A percentile compares a stretch with the other conserved stretches of the same genome.
phyloP scores from a whole-genome alignment of 106 monocot species.

The Apostasia ramifera region DNA sequence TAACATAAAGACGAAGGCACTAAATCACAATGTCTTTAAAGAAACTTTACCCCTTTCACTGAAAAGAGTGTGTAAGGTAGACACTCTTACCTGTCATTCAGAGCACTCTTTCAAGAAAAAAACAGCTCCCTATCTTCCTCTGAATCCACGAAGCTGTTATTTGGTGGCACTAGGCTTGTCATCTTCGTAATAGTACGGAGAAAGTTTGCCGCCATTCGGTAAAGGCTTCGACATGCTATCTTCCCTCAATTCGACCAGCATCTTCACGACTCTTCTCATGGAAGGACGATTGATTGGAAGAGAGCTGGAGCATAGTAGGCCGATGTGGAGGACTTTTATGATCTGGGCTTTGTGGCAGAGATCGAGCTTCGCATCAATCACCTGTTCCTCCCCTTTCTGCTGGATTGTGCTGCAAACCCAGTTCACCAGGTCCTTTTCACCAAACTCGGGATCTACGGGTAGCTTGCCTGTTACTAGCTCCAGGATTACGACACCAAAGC shows the following conservation, averaged over 20 bases:
- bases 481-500: constrained; percentile 34
- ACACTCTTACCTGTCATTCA: too few species aligned
- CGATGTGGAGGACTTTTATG: constrained; percentile 48
- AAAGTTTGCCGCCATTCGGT: not conserved
- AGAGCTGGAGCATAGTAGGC: constrained; percentile 58
- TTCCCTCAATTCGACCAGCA: constrained; percentile 40
- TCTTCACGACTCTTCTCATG: constrained; percentile 75
- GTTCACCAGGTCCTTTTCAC: constrained; percentile 46
- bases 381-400: constrained; percentile 26
- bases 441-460: constrained; percentile 33
- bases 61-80: too few species aligned
- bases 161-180: not conserved
- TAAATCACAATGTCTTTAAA: too few species aligned
- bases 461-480: constrained; percentile 32
- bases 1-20: too few species aligned
- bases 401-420: constrained; percentile 41
- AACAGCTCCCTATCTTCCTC: too few species aligned
- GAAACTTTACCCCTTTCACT: too few species aligned
- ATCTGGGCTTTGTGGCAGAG: constrained; percentile 23
- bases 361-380: constrained; percentile 28
- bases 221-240: constrained; percentile 7
- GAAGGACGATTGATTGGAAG: constrained; percentile 80
- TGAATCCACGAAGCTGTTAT: too few species aligned
- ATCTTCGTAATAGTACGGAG: constrained; percentile 11
- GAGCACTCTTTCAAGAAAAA: too few species aligned